Base-by-base conservation (phyloP, 2,329 filamentous ascomycete species). In the Calonectria pseudoturangicola region DNA sequence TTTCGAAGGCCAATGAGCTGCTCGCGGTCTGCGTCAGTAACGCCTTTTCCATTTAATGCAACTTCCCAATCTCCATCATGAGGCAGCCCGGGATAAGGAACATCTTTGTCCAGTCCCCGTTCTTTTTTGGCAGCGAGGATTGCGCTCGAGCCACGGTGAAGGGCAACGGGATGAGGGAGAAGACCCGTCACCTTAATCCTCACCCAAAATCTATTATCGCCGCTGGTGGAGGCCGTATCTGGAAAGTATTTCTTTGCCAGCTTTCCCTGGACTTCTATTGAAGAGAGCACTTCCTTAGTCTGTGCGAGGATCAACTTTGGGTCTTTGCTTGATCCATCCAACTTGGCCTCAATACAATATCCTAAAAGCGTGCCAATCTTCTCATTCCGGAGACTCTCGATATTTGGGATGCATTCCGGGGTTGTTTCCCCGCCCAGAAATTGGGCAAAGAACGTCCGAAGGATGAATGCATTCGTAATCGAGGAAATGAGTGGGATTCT, bases 301-400 rank as follows among this genome's bases (percentile, higher is more conserved):
- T 77, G 73, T 6, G 33, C 63, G 6, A 67, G 39, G 30, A 79
- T 79, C 28, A 79, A 30, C 13, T 77, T n/a, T 6, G 73, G 73
- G 39, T 77, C 73, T 16, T 79, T 78, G 69, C 77, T 77, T 12
- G 70, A 76, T 15, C 76, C 75, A n/a, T 77, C 75, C 30, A 72
- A 36, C 8, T 73, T 70, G 4, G 76, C 75, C 62, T 79, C 76
- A 21, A 78, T 78, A 39, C 76, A 77, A 36, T 77, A 78, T 5
- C 77, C 75, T 2, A 79, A 72, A 28, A 79, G 63, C 9, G 74
- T 75, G 27, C 73, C 75, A n/a, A 73, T 66, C 1, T 73, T 51
- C 8, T 62, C 43, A 18, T 72, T 30, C 4, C 76, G 75, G 13
- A 78, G 39, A 6, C 36, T 36, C 9, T 75, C 64, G 6, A 77